A percentile compares a stretch with the other conserved stretches of the same genome.
Conservation (phyloP, 495 filamentous ascomycete species). For the Penicillium coprophilum region DNA sequence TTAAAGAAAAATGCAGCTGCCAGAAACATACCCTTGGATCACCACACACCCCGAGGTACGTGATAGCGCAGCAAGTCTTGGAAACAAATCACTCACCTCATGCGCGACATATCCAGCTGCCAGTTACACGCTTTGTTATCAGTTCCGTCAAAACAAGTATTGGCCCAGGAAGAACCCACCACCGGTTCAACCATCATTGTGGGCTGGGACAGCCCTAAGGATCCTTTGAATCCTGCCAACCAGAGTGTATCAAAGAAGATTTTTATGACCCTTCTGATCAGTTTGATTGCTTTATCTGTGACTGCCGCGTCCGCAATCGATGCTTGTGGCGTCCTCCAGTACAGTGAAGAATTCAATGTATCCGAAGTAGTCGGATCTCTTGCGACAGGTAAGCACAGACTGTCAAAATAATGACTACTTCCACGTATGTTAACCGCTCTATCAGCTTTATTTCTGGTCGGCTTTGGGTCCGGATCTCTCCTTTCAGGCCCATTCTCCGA, state of each 20-base stretch:
- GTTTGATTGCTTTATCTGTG: constrained; percentile 50
- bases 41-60: not conserved
- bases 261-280: constrained; percentile 43
- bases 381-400: constrained; percentile 17
- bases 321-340: constrained; percentile 43
- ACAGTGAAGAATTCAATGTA: constrained; percentile 48
- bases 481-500: constrained; percentile 54
- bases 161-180: not conserved
- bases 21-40: not conserved
- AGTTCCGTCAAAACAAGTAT: not conserved
- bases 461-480: constrained; percentile 53
- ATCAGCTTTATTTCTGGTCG: constrained; percentile 53
- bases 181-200: not conserved
- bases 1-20: not conserved
- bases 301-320: constrained; percentile 51
- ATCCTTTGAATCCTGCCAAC: constrained; percentile 56
- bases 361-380: constrained; percentile 50
- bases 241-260: constrained; percentile 40
- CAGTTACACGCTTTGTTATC: not conserved
- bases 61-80: not conserved
- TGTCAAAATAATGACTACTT: constrained; percentile 41
- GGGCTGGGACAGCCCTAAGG: constrained; percentile 12
- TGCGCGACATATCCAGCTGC: not conserved
- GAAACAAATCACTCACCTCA: not conserved
- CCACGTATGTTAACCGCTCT: constrained; percentile 52